Percentiles rank a stretch among this genome's conserved stretches.
These are phyloP conservation scores for Pezicula carpinea DNA, from an alignment of 2,329 filamentous ascomycete species.

Conservation along the genomic window DNA sequence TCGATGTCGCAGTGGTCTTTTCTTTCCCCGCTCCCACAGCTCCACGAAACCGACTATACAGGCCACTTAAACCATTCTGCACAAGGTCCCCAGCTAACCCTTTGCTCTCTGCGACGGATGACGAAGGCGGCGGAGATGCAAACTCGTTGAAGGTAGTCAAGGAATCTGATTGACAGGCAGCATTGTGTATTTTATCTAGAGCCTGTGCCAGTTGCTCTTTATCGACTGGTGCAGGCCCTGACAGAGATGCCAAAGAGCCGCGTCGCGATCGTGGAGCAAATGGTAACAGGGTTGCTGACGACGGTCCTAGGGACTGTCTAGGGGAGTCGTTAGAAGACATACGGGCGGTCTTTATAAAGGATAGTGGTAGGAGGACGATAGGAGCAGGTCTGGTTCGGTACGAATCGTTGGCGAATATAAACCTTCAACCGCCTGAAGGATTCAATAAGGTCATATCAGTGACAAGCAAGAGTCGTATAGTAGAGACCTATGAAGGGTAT, in stretches of 20 bases:
- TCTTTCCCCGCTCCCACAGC: conserved; percentile 70
- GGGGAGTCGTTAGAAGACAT: conserved; percentile 28
- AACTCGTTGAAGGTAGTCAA: conserved; percentile 95
- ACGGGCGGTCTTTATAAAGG: not conserved
- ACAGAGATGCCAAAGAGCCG: conserved; percentile 45
- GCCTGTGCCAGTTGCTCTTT: conserved; percentile 71
- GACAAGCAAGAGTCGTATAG: too few species aligned
- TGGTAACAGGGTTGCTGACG: conserved; percentile 14
- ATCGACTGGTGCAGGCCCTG: conserved; percentile 50
- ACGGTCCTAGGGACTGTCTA: conserved; percentile 11
- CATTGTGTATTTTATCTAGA: conserved; percentile 82
- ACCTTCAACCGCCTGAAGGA: not conserved
- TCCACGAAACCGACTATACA: conserved; percentile 81
- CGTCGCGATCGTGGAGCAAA: conserved; percentile 30
- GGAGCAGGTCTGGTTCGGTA: too few species aligned
- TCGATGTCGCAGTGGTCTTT: conserved; percentile 30
- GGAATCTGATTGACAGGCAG: conserved; percentile 77
- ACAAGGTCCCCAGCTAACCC: conserved; percentile 67
- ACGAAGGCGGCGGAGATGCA: conserved; percentile 60
- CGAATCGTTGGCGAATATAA: not conserved
- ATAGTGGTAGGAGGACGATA: not conserved
- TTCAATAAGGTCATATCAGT: too few species aligned
- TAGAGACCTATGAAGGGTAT: too few species aligned
- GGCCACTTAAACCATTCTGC: conserved; percentile 80
- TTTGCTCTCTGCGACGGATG: conserved; percentile 60